Evolutionary conservation across 148 eudicot genomes (phyloP), one percentile per base, ranked within the genome.

Genomic region (Dysphania ambrosioides): DNA sequence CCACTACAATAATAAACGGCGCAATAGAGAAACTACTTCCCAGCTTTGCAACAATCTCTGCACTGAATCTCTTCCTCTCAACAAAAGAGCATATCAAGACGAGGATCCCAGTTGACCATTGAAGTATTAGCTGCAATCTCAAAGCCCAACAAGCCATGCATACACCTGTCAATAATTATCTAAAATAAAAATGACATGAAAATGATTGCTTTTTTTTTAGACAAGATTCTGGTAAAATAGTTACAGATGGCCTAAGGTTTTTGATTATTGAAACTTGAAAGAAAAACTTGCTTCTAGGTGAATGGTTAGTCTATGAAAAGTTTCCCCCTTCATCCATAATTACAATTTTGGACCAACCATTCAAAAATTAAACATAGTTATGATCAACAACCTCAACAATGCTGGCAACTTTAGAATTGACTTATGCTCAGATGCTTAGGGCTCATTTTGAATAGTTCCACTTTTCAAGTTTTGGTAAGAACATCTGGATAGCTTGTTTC

Each of bases 1-100:
- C 99, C 97, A 96, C 97, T n/a, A 93, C 99, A 72, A 92, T 87
- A 68, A 88, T 86, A 74, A 86, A 96, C 7, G 98, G 99, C 71
- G 82, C 93, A 64, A 90, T 26, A 5, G 99, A 85, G 86, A 96
- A 96, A 86, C 99, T 96, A 90, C 97, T 96, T 77, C 99, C 99
- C 64, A 96, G 82, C 78, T 92, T 92, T 78, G 91, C 55, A 80
- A 87, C 61, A 24, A 96, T 92, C 68, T 92, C 99, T 6, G 59
- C 70, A 78, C 80, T 79, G 85, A 87, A 90, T 71, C 79, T 82
- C 85, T 92, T 90, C 78, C 75, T 89, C 84, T 96, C 92, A 26
- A 92, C 79, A 80, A 92, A 90, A 77, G 97, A 86, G 85, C 89
- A 81, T 68, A 92, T 73, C 81, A 95, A 77, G 69, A 95, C 97